Evolutionary conservation across 352 stramenopile species (phyloP), one percentile per base, ranked within the genome.

Genomic region (Phytophthora meadii): DNA sequence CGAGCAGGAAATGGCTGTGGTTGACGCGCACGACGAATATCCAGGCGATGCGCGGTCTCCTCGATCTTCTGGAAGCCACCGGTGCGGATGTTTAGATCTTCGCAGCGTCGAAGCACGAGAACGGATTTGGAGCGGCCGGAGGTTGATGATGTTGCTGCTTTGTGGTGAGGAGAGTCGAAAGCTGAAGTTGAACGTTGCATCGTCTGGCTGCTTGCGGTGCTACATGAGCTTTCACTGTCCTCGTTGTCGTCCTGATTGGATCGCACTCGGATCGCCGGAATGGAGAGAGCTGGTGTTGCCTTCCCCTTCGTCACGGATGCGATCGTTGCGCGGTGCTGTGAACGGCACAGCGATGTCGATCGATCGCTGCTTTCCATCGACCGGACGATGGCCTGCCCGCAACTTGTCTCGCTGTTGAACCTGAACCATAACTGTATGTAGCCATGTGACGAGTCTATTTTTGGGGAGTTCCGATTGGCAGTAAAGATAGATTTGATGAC

Each of bases 1-100:
- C 12, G 61, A 52, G 54, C n/a, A 28, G 15, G 15, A 27, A 8
- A 25, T 5, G 65, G 59, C 12, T 39, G 48, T 5, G 58, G 49
- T 45, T 61, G 68, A 10, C 56, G 62, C 22, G 72, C 58, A 25
- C 74, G 72, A 0, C 72, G 76, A 58, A 81, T 55, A 64, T 70
- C 57, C 32, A 71, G 70, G 22, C 76, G 75, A 67, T 77, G 58
- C 19, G 78, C 77, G 32, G 79, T 68, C 61, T 94, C 86, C 50
- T 92, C 81, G 61, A 94, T 94, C 56, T 71, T 85, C 65, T 94
- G 86, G 67, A 94, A 94, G 58, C 86, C 86, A 48, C 82, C 82
- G 3, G 83, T 93, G 39, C 83, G 83, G 34, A 92, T 73, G 54
- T 81, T 68, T 36, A 89, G 37, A 49, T 90, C 83, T 24, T 88